Evolutionary conservation across 1,284 basidiomycete genomes (phyloP), one percentile per base, ranked within the genome.

Genomic region (Trichosporon asahii): DNA sequence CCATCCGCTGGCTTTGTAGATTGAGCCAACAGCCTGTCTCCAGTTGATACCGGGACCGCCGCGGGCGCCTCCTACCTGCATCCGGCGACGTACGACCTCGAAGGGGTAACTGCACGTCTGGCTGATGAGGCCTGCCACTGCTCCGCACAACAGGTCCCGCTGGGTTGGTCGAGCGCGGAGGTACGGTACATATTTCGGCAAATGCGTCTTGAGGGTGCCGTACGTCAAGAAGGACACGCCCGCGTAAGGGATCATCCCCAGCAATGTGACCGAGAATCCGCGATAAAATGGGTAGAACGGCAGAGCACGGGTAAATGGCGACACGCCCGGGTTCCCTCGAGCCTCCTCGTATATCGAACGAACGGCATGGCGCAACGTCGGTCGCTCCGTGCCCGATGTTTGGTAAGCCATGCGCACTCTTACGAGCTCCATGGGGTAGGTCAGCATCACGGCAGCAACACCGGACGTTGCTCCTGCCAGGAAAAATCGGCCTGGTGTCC

Each of bases 91-190:
- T 40, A 98, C 88, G 65, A 99, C 91, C 81, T 99, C 97, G 78
- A 99, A 94, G 0, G 97, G 97, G 80, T 99, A 99, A 23, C 94
- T 94, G 3, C 89, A 89, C 0, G 95, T 97, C 82, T 99, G 96
- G 2, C 91, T 89, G 68, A 94, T 84, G 14, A 90, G 90, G 27
- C 97, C 97, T 0, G 96, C 91, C n/a, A 95, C 82, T 0, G 94
- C 97, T 33, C 97, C 97, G 68, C 95, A 91, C 15, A 85, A 83
- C 1, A 98, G 88, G 76, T 89, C 87, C 18, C 85, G 79, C 1
- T 78, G 68, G 2, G 85, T 85, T 37, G 80, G 77, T 40, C 78
- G 75, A 29, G 75, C 73, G 14, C 73, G 83, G 76, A 80, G 85
- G 84, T 71, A 84, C 9, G 73, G 85, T 75, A 82, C 55, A 64